Base-by-base conservation (phyloP, 768 basidiomycete species). In the Symmetrospora coprosmae region DNA sequence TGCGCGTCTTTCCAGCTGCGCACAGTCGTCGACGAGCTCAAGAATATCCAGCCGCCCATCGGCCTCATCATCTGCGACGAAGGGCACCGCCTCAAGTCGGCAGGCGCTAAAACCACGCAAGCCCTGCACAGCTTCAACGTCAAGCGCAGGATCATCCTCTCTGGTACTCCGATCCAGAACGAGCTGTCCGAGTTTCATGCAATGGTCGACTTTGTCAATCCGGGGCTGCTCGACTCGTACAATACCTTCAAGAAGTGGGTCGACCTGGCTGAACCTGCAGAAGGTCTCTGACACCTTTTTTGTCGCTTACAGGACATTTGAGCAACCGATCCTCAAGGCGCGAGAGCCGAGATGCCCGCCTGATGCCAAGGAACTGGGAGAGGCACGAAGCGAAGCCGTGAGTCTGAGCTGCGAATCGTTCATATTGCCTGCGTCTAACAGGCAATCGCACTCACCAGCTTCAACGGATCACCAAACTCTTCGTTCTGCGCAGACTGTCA, bases 171-270 rank as follows among this genome's bases (percentile, higher is more conserved):
- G 0, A 86, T 99, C 35, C 92, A 64, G 71, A 99, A 99, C 72
- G 88, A 96, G 71, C 74, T 99, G 28, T 77, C 84, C 64, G 94
- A 99, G 72, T 92, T 92, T 69, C 92, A 94, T 72, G 80, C 89
- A 3, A 97, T 97, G 92, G 90, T 89, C 65, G 83, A 94, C 61
- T 97, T 96, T 71, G 87, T 87, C 71, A 96, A 94, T 71, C 92
- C 94, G 27, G 86, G 87, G 21, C 71, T 96, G 21, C 78, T 97
- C 28, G 87, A 72, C 28, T 65, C 67, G 31, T 73, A 74, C 31
- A 33, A 64, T 4, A 61, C 65, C 7, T 76, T 76, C 69, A 70
- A 71, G 63, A 73, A 71, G 64, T 39, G 61, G 60, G 28, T 39
- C 6, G 40, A 1, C 13, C 4, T 25, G 25, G 0, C 17, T 4